These are phyloP conservation scores for Selaginella moellendorffii DNA, from an alignment of 75 land plant genomes.

Conservation along the genomic window DNA sequence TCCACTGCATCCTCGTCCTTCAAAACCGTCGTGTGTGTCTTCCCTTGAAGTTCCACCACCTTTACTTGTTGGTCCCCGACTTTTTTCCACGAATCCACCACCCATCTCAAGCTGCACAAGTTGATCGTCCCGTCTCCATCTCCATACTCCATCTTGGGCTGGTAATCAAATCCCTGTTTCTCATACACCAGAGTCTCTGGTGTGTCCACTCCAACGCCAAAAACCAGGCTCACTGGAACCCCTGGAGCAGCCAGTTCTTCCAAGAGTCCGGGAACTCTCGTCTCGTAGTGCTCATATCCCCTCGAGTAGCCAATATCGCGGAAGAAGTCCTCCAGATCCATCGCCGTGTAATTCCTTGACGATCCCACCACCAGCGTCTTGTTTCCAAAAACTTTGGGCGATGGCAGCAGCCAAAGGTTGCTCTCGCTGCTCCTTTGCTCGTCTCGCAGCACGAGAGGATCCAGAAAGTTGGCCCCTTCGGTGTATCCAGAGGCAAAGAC, in stretches of 20 bases:
- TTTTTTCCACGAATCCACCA: constrained; percentile 36
- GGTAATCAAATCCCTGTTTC: constrained; percentile 44
- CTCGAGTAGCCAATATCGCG: constrained; percentile 60
- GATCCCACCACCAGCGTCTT: constrained; percentile 36
- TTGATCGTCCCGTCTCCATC: constrained; percentile 99
- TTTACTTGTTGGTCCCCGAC: constrained; percentile 31
- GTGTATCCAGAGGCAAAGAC: constrained; percentile 82
- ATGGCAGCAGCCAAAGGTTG: constrained; percentile 85
- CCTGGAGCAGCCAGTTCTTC: constrained; percentile 25
- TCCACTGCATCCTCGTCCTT: constrained; percentile 34
- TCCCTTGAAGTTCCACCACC: constrained; percentile 29
- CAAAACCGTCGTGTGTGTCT: constrained; percentile 53
- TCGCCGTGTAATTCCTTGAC: constrained; percentile 33
- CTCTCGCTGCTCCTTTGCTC: constrained; percentile 81
- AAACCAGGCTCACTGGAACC: constrained; percentile 51
- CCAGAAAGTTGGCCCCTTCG: constrained; percentile 56
- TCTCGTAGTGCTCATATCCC: constrained; percentile 45
- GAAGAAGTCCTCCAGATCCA: constrained; percentile 45
- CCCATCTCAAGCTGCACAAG: constrained; percentile 48
- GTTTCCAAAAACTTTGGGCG: constrained; percentile 28
- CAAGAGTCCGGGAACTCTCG: constrained; percentile 46
- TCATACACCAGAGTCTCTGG: constrained; percentile 53
- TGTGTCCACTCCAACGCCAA: constrained; percentile 50
- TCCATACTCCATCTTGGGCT: constrained; percentile 51
- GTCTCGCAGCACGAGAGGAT: constrained; percentile 49